phyloP scores from a whole-genome alignment of 495 filamentous ascomycete species.

The Rhizodiscina lignyota region DNA sequence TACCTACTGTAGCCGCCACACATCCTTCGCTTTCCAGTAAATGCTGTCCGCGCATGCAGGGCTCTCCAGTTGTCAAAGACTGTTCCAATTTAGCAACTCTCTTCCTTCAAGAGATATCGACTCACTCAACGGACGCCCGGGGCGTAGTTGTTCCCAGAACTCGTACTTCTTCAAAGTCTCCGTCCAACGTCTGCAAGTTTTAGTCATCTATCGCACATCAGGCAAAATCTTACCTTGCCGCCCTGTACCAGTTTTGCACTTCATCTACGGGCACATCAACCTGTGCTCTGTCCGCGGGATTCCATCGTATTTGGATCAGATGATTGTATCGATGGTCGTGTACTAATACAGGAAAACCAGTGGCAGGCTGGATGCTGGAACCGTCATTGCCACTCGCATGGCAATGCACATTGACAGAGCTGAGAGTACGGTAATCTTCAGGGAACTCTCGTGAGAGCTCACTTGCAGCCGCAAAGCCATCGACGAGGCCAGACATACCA shows the following conservation, averaged over 20 bases:
- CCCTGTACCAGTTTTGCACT: constrained; percentile 51
- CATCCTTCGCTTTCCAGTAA: constrained; percentile 69
- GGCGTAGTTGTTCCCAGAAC: constrained; percentile 61
- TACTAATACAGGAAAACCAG: constrained; percentile 51
- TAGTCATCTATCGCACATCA: not conserved
- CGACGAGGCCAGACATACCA: constrained; percentile 61
- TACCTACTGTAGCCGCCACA: constrained; percentile 76
- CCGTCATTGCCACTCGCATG: constrained; percentile 79
- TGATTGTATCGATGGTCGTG: constrained; percentile 22
- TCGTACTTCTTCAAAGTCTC: constrained; percentile 40
- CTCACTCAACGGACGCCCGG: constrained; percentile 62
- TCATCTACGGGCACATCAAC: constrained; percentile 25
- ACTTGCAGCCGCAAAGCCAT: constrained; percentile 59
- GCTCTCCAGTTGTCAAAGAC: constrained; percentile 96
- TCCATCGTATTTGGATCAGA: constrained; percentile 69
- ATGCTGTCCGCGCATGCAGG: constrained; percentile 66
- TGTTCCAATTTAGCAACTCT: constrained; percentile 13
- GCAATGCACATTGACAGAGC: constrained; percentile 35
- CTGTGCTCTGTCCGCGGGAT: constrained; percentile 68
- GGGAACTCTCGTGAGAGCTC: constrained; percentile 32
- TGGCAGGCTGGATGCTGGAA: constrained; percentile 54
- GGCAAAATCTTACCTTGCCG: constrained; percentile 29
- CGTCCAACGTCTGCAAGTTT: constrained; percentile 33
- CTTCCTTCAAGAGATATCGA: constrained; percentile 1
- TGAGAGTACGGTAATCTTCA: constrained; percentile 34